These are phyloP conservation scores for Scheffersomyces stipitis DNA, from an alignment of 805 yeast species.

Conservation along the genomic window DNA sequence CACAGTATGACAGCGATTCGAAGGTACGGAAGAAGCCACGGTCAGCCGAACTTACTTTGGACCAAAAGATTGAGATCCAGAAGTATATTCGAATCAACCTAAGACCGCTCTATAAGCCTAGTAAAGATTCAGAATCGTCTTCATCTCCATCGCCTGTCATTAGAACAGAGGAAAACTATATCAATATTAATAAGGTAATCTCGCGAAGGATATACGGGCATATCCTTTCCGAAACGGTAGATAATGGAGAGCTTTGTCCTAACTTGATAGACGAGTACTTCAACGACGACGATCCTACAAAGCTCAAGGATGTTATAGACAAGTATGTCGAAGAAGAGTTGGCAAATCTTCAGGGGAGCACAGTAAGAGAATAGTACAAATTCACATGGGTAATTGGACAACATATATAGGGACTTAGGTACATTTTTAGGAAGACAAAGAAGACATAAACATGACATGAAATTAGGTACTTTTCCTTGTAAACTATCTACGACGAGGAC, in stretches of 20 bases:
- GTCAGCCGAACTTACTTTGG: conserved; percentile 24
- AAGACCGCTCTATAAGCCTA: conserved; percentile 45
- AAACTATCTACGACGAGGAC: conserved; percentile 59
- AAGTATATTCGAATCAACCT: conserved; percentile 52
- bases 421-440: too few species aligned
- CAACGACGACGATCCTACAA: conserved; percentile 10
- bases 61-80: conserved; percentile 59
- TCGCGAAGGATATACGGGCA: conserved; percentile 57
- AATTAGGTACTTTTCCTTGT: too few species aligned
- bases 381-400: background rate
- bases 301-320: conserved; percentile 22
- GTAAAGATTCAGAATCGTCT: background rate
- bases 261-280: conserved; percentile 16
- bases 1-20: conserved; percentile 8
- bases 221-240: conserved; percentile 13
- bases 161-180: conserved; percentile 44
- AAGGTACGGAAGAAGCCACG: conserved; percentile 1
- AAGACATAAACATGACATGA: too few species aligned
- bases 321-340: conserved; percentile 22
- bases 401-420: background rate
- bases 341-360: too few species aligned
- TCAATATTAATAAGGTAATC: conserved; percentile 59
- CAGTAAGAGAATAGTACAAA: too few species aligned
- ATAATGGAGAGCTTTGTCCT: conserved; percentile 6
- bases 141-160: conserved; percentile 13